Conservation (phyloP, 2,329 filamentous ascomycete species). For the Epichloe gansuensis region DNA sequence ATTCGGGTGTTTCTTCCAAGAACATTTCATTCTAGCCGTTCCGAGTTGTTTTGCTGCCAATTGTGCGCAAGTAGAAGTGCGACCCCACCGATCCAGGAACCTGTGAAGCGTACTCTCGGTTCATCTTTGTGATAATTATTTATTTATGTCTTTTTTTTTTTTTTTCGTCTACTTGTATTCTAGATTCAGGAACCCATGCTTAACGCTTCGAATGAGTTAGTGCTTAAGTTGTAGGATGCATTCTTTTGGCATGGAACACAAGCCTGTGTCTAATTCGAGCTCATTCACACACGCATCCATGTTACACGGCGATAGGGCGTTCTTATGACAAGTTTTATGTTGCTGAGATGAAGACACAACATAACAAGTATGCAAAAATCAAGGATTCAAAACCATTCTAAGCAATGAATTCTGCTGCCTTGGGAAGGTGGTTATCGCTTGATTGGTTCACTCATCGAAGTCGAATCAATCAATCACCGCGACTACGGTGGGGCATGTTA, state of each 20-base stretch:
- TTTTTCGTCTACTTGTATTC: background rate
- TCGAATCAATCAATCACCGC: background rate
- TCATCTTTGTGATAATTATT: background rate
- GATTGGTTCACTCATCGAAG: background rate
- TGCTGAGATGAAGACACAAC: too few relatives aligned
- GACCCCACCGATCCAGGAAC: background rate
- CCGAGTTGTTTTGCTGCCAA: background rate
- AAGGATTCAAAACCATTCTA: too few relatives aligned
- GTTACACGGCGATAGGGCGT: too few relatives aligned
- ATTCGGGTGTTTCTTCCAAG: background rate
- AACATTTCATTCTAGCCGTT: background rate
- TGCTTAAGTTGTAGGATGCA: background rate
- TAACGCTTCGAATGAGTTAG: background rate
- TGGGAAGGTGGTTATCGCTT: background rate
- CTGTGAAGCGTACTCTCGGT: background rate
- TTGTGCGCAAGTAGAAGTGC: background rate
- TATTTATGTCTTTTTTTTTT: background rate
- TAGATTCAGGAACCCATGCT: background rate
- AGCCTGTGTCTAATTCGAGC: too few relatives aligned
- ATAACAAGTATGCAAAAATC: too few relatives aligned
- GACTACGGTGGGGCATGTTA: background rate
- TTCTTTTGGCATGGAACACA: background rate
- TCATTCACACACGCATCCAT: too few relatives aligned
- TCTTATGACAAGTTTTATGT: too few relatives aligned
- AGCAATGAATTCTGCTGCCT: background rate